Percentiles rank a stretch among this genome's conserved stretches.
These are phyloP conservation scores for Coniochaeta ligniaria DNA, from an alignment of 2,329 filamentous ascomycete genomes.

Conservation along the genomic window DNA sequence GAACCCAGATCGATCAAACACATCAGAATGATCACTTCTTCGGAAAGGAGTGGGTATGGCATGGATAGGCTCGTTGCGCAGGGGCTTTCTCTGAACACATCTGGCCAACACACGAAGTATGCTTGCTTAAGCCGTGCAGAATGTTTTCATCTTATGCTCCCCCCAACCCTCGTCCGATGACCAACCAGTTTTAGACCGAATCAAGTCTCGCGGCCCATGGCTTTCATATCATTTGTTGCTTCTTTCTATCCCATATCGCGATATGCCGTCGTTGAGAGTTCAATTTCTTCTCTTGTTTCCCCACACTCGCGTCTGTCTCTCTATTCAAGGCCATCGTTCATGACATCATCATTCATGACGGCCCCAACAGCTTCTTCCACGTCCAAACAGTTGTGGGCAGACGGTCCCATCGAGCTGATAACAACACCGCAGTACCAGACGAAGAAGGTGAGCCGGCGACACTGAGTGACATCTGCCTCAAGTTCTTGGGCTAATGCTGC, in stretches of 20 bases:
- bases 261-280: background rate
- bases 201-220: background rate
- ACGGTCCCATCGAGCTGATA: background rate
- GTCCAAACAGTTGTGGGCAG: background rate
- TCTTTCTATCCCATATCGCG: background rate
- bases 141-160: too few relatives aligned
- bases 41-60: too few relatives aligned
- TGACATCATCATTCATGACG: conserved; percentile 1
- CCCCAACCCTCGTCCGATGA: too few relatives aligned
- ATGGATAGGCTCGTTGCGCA: too few relatives aligned
- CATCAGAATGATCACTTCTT: too few relatives aligned
- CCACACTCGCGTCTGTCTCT: background rate
- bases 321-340: background rate
- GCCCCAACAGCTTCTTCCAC: background rate
- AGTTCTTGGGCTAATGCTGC: background rate
- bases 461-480: background rate
- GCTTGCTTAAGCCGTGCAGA: too few relatives aligned
- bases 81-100: too few relatives aligned
- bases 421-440: background rate
- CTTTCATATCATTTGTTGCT: background rate
- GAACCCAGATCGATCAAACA: too few relatives aligned
- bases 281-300: background rate
- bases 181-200: background rate
- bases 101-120: too few relatives aligned
- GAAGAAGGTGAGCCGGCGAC: background rate